These are phyloP conservation scores for Argentina anserina DNA, from an alignment of 306 rosid species.

Conservation along the genomic window DNA sequence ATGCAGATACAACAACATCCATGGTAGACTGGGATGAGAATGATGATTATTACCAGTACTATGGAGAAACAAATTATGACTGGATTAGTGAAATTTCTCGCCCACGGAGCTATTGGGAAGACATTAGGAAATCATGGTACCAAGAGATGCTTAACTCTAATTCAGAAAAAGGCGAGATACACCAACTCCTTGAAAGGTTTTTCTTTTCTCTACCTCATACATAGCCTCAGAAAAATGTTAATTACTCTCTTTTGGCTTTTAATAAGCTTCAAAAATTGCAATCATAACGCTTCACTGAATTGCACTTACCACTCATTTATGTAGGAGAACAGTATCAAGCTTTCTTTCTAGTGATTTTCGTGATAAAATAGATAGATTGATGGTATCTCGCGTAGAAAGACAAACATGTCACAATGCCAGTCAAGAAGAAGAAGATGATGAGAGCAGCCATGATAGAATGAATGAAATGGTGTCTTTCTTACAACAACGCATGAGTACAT, in stretches of 20 bases:
- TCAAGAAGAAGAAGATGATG: conserved; percentile 27
- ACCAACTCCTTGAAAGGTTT: conserved; percentile 73
- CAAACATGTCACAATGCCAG: conserved; percentile 26
- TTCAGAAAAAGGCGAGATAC: conserved; percentile 68
- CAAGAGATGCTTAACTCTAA: conserved; percentile 59
- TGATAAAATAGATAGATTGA: conserved; percentile 65
- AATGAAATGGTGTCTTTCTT: conserved; percentile 10
- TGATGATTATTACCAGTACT: conserved; percentile 31
- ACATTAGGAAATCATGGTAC: conserved; percentile 73
- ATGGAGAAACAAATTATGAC: conserved; percentile 40
- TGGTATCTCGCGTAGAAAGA: conserved; percentile 53
- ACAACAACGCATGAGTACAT: background rate
- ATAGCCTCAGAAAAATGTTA: background rate
- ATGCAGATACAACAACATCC: conserved; percentile 11
- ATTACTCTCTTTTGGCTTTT: background rate
- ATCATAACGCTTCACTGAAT: conserved; percentile 10
- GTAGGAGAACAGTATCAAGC: conserved; percentile 76
- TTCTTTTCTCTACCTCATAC: background rate
- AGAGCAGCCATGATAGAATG: background rate
- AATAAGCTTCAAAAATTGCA: background rate
- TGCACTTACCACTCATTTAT: conserved; percentile 19
- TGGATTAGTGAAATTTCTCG: conserved; percentile 81
- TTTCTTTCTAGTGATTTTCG: conserved; percentile 68
- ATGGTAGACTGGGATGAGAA: conserved; percentile 32
- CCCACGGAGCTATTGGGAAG: conserved; percentile 91